Evolutionary conservation across 441 rosid species (phyloP).

Genomic region (Adansonia grandidieri): DNA sequence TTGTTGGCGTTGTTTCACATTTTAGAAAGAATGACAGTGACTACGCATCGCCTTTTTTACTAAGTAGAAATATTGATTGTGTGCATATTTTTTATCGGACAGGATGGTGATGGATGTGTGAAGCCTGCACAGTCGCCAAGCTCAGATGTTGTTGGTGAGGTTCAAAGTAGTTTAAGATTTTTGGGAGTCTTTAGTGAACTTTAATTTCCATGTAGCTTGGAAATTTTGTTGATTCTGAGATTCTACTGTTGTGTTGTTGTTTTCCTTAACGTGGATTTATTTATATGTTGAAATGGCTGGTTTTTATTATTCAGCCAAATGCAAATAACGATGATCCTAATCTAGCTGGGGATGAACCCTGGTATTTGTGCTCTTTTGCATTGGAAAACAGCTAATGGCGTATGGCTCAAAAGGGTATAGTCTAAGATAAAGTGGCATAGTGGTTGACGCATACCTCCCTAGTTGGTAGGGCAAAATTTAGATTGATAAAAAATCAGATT

Average conservation of each 20-base stretch:
- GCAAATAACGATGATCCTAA: neutral
- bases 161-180: neutral
- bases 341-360: neutral
- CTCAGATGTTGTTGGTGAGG: slow-evolving; percentile 38
- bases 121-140: slow-evolving; percentile 34
- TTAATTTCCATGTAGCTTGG: neutral
- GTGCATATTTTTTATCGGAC: slow-evolving; percentile 33
- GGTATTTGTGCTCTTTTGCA: neutral
- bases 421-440: slow-evolving; percentile 3
- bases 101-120: slow-evolving; percentile 50
- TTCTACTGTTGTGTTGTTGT: neutral
- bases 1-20: neutral
- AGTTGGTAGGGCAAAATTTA: neutral
- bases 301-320: neutral
- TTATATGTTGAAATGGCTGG: neutral
- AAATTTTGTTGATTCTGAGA: neutral
- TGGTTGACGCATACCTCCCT: neutral
- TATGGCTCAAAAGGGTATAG: neutral
- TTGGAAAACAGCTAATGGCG: neutral
- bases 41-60: neutral
- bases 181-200: neutral
- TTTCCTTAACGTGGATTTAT: neutral
- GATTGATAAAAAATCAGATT: neutral
- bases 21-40: neutral
- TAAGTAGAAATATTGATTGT: neutral